phyloP scores from a whole-genome alignment of 305 asterid species.

The Solanum aculeatissimum region DNA sequence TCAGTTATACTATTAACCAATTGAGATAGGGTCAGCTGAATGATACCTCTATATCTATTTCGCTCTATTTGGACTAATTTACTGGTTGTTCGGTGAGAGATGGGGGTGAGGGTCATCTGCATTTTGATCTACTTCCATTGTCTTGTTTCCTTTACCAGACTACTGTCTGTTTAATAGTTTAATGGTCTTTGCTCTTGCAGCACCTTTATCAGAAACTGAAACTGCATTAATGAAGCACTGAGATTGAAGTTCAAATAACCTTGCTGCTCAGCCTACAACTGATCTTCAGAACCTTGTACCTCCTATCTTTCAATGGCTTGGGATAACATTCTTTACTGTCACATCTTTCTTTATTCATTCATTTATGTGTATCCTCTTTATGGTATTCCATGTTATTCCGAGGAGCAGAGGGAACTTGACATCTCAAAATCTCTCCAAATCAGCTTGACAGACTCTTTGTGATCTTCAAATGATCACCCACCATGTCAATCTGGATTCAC shows the following conservation, averaged over 20 bases:
- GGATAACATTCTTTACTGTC: neutral
- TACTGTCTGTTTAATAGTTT: neutral
- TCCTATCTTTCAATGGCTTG: neutral
- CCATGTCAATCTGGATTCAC: neutral
- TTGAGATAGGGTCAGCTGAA: neutral
- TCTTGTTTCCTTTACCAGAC: neutral
- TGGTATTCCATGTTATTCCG: neutral
- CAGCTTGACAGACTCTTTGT: neutral
- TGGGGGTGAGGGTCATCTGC: neutral
- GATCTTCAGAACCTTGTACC: neutral
- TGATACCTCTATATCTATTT: neutral
- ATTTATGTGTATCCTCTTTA: neutral
- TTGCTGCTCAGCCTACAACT: neutral
- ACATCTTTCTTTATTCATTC: neutral
- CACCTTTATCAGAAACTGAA: slow-evolving; percentile 37
- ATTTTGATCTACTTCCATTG: neutral
- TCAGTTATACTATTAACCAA: neutral
- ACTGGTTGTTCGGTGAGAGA: neutral
- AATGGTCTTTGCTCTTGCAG: slow-evolving; percentile 12
- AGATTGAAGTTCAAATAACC: slow-evolving; percentile 4
- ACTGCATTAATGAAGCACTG: slow-evolving; percentile 34
- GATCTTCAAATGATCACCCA: neutral
- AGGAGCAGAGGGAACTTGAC: neutral
- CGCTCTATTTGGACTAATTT: neutral
- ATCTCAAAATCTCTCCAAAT: neutral